A percentile compares a stretch with the other conserved stretches of the same genome.
phyloP scores from a whole-genome alignment of 2,329 filamentous ascomycete species.

The Simplicillium sp. region DNA sequence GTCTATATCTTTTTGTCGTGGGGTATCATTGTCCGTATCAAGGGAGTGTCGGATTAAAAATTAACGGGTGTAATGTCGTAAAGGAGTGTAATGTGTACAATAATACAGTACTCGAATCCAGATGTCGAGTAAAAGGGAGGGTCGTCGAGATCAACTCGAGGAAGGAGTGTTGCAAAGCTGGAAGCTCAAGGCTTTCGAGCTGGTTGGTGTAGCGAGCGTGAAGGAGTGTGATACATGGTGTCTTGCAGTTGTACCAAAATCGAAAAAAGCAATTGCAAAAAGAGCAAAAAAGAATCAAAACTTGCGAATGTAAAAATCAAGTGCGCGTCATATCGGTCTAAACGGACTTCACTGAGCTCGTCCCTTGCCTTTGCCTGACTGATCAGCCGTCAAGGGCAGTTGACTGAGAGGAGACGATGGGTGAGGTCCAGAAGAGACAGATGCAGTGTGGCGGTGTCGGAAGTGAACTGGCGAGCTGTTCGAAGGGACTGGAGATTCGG shows the following conservation, averaged over 20 bases:
- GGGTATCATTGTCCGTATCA: conserved; percentile 18
- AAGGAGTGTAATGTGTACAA: conserved; percentile 21
- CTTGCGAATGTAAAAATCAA: conserved; percentile 13
- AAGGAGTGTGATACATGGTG: conserved; percentile 28
- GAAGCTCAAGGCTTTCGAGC: conserved; percentile 6
- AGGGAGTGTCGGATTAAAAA: conserved; percentile 5
- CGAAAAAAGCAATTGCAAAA: conserved; percentile 7
- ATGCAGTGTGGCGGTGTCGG: conserved; percentile 25
- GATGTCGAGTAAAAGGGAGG: conserved; percentile 14
- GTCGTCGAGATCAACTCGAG: conserved; percentile 21
- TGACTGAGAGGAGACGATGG: conserved; percentile 24
- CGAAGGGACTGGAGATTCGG: conserved; percentile 32
- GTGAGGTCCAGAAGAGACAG: conserved; percentile 24
- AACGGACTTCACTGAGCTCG: conserved; percentile 11
- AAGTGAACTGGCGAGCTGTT: conserved; percentile 17
- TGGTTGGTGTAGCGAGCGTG: conserved; percentile 21
- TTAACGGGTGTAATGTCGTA: conserved; percentile 4
- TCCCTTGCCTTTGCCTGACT: conserved; percentile 25
- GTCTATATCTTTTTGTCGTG: conserved; percentile 14
- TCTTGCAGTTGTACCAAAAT: conserved; percentile 15
- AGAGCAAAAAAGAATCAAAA: conserved; percentile 4
- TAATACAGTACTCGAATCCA: conserved; percentile 15
- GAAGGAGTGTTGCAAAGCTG: conserved; percentile 12
- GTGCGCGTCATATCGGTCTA: conserved; percentile 12
- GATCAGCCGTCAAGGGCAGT: conserved; percentile 18